Conservation (phyloP, 1,139 yeast species). For the Lodderomyces metapsilosis region DNA sequence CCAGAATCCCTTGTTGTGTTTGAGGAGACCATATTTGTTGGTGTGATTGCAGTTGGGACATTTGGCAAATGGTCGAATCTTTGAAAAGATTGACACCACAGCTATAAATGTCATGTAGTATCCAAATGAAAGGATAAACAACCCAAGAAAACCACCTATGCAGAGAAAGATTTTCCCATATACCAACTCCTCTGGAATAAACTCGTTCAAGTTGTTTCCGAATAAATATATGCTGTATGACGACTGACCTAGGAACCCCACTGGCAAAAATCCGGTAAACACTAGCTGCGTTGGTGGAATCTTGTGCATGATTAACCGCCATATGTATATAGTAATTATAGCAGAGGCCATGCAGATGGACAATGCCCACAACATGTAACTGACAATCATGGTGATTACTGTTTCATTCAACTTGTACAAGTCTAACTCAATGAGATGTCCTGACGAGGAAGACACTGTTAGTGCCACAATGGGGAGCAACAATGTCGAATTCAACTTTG, state of each 20-base stretch:
- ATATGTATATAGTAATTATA: conserved; percentile 54
- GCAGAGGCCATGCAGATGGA: conserved; percentile 64
- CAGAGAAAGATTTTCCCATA: conserved; percentile 20
- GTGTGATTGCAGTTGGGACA: conserved; percentile 14
- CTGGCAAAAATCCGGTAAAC: conserved; percentile 30
- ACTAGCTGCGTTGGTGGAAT: conserved; percentile 48
- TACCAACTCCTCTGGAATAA: conserved; percentile 17
- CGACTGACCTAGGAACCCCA: conserved; percentile 70
- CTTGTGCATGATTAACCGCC: conserved; percentile 57
- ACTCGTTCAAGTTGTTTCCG: conserved; percentile 39
- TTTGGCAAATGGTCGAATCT: conserved; percentile 31
- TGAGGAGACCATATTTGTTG: conserved; percentile 14
- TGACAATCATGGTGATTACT: conserved; percentile 51
- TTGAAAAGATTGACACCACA: conserved; percentile 39
- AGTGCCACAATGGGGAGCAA: conserved; percentile 73
- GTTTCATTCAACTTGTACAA: conserved; percentile 43
- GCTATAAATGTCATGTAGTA: conserved; percentile 63
- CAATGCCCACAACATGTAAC: conserved; percentile 63
- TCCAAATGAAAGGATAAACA: conserved; percentile 60
- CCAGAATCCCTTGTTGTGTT: conserved; percentile 61
- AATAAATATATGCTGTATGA: conserved; percentile 63
- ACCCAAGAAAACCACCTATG: conserved; percentile 30
- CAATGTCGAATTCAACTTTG: conserved; percentile 38
- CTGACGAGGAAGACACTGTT: conserved; percentile 71
- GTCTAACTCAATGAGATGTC: conserved; percentile 49